Base-by-base conservation (phyloP, 1,284 basidiomycete genomes). In the Rhodotorula sp. region DNA sequence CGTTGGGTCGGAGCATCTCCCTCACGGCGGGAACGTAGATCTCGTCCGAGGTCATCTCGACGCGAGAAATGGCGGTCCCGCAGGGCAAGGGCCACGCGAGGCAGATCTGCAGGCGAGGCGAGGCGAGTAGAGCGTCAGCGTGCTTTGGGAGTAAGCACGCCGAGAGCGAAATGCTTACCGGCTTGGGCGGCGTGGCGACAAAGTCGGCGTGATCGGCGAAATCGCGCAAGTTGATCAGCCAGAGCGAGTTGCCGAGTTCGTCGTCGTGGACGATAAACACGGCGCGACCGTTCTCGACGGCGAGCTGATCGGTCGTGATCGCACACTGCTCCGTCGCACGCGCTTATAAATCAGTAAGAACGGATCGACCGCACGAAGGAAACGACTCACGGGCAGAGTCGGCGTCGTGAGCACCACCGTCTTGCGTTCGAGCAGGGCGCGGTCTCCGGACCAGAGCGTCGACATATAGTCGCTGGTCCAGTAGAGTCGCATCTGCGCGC, bases 271-370 rank as follows among this genome's bases (percentile, higher is more conserved):
- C 49, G 30, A 65, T n/a, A 26, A 72, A 72, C 12, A 64, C 61
- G 10, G 59, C 67, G 45, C 71, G 65, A 29, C 54, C 67, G 65
- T 72, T 72, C 60, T 72, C 71, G 49, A 72, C 67, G 2, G 71
- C 65, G 45, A 72, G 68, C 48, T 69, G 64, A 18, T 62, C 60
- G 7, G 55, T 33, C 22, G 37, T 15, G 24, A 59, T 54, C 8
- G 37, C 30, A 10, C 62, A 37, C 49, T 64, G 59, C n/a, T n/a
- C n/a, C 1, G 8, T 2, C 3, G 22, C 22, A 22, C 14, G n/a
- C 24, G 37, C n/a, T n/a, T n/a, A n/a, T n/a, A n/a, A n/a, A n/a
- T n/a, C n/a, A 18, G 37, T 14, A 42, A 22, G 0, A 14, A 20
- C 2, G 37, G n/a, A 22, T 18, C n/a, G n/a, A 49, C 29, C 6